Percentiles rank a stretch among this genome's conserved stretches.
Evolutionary conservation across 805 yeast species (phyloP).

Genomic region (Sugiyamaella smithiae): DNA sequence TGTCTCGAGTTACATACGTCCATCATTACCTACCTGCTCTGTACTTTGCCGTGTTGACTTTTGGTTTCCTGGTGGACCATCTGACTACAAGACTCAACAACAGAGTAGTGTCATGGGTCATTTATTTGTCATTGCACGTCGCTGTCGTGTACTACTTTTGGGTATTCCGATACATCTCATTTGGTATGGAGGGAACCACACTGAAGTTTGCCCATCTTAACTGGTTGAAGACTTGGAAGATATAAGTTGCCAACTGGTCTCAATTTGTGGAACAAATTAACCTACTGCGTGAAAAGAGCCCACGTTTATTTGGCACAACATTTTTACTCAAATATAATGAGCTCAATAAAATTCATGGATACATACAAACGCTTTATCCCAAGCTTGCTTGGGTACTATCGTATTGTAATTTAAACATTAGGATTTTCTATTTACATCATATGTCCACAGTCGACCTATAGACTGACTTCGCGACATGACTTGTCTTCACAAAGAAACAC

Average conservation of each 20-base stretch:
- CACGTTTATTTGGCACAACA: no score
- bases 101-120: slow-evolving; percentile 24
- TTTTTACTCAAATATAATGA: no score
- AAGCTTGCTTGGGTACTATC: no score
- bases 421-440: no score
- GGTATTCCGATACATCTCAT: slow-evolving; percentile 63
- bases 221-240: slow-evolving; percentile 57
- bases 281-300: no score
- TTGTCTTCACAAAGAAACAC: neutral
- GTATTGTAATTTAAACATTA: no score
- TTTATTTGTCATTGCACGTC: slow-evolving; percentile 49
- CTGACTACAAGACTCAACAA: slow-evolving; percentile 36
- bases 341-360: no score
- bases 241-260: slow-evolving; percentile 26
- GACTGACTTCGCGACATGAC: neutral
- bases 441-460: no score
- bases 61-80: slow-evolving; percentile 58
- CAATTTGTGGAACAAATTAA: no score
- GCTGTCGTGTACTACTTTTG: slow-evolving; percentile 56
- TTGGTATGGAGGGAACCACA: slow-evolving; percentile 71
- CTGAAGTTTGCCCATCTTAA: slow-evolving; percentile 49
- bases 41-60: slow-evolving; percentile 84
- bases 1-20: slow-evolving; percentile 96
- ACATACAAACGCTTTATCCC: no score
- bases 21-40: slow-evolving; percentile 96